Evolutionary conservation across 805 yeast species (phyloP), one percentile per base, ranked within the genome.

Genomic region (Sugiyamaella americana): DNA sequence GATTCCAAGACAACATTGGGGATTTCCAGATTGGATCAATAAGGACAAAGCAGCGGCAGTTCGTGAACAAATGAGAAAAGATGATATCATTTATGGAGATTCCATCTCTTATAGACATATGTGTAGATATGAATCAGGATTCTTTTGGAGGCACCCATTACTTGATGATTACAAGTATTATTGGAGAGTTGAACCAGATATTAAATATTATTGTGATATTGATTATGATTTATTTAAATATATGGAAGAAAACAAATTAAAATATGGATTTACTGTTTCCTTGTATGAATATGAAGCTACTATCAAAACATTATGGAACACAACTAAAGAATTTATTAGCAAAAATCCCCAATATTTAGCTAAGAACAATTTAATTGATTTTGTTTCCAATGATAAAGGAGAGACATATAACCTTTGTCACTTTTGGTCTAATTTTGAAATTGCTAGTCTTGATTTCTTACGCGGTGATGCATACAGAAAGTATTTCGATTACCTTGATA

Each of bases 131-230:
- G 88, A 84, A 64, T 78, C 88, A 16, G 95, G 95, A 0, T 83
- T 82, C 63, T 84, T 87, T 70, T 87, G 80, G 76, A 73, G 82
- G 62, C 87, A 85, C 61, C 77, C 75, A 43, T 66, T 80, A 42
- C 59, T 87, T 65, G 67, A 71, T 50, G 76, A 79, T 21, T 88
- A 82, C 73, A 85, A 82, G 59, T 87, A 83, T 76, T 87, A 86
- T 72, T 88, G 96, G 96, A 80, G 95, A 65, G 89, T 88, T 32
- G 96, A 88, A 67, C 96, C 96, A 11, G 82, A 77, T 55, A 78
- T 82, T 56, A 74, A 77, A 61, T 73, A 84, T 52, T 77, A 69
- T 65, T 87, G 95, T 69, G 87, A 86, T 61, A 70, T 88, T 49
- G 79, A 80, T 57, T 83, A 83, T 64, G 96, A 87, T 62, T 68